A percentile compares a stretch with the other conserved stretches of the same genome.
Conservation (phyloP, 306 rosid species). For the Acmispon strigosus region DNA sequence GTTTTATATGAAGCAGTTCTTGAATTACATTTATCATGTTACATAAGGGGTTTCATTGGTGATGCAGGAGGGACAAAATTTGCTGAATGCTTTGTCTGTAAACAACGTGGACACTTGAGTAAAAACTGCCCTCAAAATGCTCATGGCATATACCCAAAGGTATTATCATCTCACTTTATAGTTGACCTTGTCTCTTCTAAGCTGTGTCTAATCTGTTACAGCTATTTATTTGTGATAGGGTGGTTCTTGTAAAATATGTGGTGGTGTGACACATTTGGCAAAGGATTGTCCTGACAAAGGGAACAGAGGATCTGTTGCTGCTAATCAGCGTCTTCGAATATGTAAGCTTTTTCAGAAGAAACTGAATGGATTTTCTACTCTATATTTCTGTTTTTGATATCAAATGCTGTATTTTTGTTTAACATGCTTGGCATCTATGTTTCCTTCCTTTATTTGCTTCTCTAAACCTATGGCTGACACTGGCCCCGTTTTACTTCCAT, state of each 20-base stretch:
- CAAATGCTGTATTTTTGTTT: slow-evolving; percentile 5
- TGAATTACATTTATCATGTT: not conserved
- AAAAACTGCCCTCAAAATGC: slow-evolving; percentile 81
- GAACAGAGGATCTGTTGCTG: slow-evolving; percentile 22
- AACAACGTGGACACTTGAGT: slow-evolving; percentile 80
- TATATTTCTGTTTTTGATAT: slow-evolving; percentile 2
- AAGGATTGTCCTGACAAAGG: slow-evolving; percentile 82
- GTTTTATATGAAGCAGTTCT: not conserved
- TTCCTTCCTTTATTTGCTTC: not conserved
- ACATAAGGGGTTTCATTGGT: slow-evolving; percentile 7
- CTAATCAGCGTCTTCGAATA: slow-evolving; percentile 4
- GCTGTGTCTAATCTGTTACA: slow-evolving; percentile 10
- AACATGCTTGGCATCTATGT: not conserved
- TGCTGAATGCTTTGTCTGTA: slow-evolving; percentile 88
- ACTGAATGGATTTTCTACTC: not conserved
- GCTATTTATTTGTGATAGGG: slow-evolving; percentile 44
- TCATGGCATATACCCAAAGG: slow-evolving; percentile 96
- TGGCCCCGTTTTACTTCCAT: not conserved
- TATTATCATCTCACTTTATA: slow-evolving; percentile 10
- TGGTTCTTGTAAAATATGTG: slow-evolving; percentile 90
- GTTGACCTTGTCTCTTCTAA: not conserved
- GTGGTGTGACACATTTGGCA: slow-evolving; percentile 92
- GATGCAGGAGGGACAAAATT: slow-evolving; percentile 80
- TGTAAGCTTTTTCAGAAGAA: slow-evolving; percentile 31
- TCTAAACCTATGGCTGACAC: not conserved